Evolutionary conservation across 495 filamentous ascomycete species (phyloP).

Genomic region (Daldinia concentrica): DNA sequence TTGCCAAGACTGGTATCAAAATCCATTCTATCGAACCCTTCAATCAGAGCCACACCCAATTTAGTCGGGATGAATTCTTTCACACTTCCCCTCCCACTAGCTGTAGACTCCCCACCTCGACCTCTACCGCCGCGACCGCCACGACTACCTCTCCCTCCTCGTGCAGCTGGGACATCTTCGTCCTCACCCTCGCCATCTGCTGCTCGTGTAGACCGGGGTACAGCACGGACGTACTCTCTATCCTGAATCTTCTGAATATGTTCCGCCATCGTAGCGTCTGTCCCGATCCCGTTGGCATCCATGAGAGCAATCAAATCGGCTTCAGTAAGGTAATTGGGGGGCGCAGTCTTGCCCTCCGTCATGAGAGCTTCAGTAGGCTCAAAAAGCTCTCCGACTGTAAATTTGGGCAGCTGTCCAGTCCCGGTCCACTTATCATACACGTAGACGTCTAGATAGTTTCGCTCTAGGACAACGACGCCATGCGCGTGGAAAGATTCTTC

Average conservation of each 20-base stretch:
- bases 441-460: conserved; percentile 96
- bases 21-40: conserved; percentile 91
- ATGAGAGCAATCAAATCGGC: conserved; percentile 97
- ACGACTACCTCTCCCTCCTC: conserved; percentile 53
- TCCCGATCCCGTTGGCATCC: conserved; percentile 98
- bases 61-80: conserved; percentile 91
- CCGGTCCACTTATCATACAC: conserved; percentile 95
- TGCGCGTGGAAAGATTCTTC: conserved; percentile 81
- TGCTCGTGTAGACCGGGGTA: conserved; percentile 55
- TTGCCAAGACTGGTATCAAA: conserved; percentile 92
- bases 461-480: conserved; percentile 84
- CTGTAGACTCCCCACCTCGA: conserved; percentile 51
- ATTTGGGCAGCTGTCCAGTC: conserved; percentile 81
- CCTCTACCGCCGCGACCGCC: conserved; percentile 56
- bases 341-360: conserved; percentile 82
- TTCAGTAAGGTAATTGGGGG: conserved; percentile 90
- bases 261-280: conserved; percentile 98
- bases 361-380: conserved; percentile 90
- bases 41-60: conserved; percentile 87
- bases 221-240: conserved; percentile 78
- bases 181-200: conserved; percentile 46
- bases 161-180: conserved; percentile 46
- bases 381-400: conserved; percentile 79
- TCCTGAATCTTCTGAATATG: conserved; percentile 96
- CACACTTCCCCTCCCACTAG: conserved; percentile 61